phyloP scores from a whole-genome alignment of 352 stramenopile species.

The Pythium graminicola region DNA sequence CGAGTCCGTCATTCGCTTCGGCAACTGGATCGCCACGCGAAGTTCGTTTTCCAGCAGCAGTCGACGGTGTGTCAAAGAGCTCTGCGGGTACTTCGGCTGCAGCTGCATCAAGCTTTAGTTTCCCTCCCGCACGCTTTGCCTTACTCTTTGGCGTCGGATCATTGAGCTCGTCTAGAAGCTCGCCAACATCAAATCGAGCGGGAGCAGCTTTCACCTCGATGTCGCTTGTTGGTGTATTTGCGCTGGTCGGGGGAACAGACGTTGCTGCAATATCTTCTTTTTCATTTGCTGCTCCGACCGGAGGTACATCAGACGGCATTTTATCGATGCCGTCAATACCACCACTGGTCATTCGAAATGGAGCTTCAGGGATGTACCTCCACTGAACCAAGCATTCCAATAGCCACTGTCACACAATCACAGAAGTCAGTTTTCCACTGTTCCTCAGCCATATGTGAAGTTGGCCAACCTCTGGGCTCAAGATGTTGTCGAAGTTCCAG shows the following conservation, averaged over 20 bases:
- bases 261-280: background rate
- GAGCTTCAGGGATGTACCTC: conserved; percentile 51
- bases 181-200: conserved; percentile 27
- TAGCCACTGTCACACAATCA: conserved; percentile 46
- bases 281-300: background rate
- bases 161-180: conserved; percentile 26
- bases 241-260: background rate
- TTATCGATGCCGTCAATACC: background rate
- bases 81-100: conserved; percentile 31
- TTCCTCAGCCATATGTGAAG: background rate
- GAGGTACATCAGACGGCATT: background rate
- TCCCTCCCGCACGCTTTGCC: background rate
- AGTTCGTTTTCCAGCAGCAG: conserved; percentile 2
- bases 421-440: background rate
- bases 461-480: conserved; percentile 58
- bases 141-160: conserved; percentile 12
- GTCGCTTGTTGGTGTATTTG: background rate
- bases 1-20: background rate
- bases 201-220: conserved; percentile 1
- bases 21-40: background rate
- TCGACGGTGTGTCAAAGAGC: conserved; percentile 49
- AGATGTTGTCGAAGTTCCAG: conserved; percentile 75
- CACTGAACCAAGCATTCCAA: conserved; percentile 63
- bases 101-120: conserved; percentile 1
- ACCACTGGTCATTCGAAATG: conserved; percentile 24